Percentiles rank a stretch among this genome's conserved stretches.
These are phyloP conservation scores for Westerdykella aurantiaca DNA, from an alignment of 2,329 filamentous ascomycete species.

Conservation along the genomic window DNA sequence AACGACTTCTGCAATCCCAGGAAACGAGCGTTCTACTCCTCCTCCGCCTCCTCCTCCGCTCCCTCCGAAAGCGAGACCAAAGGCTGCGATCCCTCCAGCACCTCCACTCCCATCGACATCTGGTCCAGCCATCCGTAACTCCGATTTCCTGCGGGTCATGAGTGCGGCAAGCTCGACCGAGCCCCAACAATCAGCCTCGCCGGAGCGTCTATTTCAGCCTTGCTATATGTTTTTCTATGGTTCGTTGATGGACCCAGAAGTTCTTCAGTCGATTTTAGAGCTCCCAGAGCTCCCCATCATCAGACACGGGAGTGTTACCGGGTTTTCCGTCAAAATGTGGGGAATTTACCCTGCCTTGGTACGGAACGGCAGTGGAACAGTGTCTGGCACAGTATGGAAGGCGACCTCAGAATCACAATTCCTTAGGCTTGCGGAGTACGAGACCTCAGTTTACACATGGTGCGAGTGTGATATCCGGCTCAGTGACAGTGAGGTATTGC, in stretches of 20 bases:
- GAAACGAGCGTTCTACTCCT: too few relatives aligned
- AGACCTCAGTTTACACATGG: constrained; percentile 18
- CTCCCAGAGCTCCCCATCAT: constrained; percentile 18
- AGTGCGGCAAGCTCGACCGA: too few relatives aligned
- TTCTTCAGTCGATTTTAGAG: constrained; percentile 22
- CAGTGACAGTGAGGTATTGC: constrained; percentile 4
- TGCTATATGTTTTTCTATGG: constrained; percentile 32
- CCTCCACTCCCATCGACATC: too few relatives aligned
- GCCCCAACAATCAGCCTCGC: too few relatives aligned
- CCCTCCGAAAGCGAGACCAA: too few relatives aligned
- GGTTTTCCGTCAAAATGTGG: constrained; percentile 28
- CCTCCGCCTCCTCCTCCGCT: too few relatives aligned
- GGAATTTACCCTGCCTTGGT: constrained; percentile 28
- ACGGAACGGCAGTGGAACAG: constrained; percentile 3
- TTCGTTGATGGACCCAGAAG: constrained; percentile 27
- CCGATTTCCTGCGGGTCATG: too few relatives aligned
- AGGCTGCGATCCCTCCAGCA: too few relatives aligned
- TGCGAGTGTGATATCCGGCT: constrained; percentile 10
- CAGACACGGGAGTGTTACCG: constrained; percentile 16
- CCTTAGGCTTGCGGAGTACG: constrained; percentile 13
- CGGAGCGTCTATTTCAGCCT: constrained; percentile 11
- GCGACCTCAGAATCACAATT: constrained; percentile 12
- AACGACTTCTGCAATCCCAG: too few relatives aligned
- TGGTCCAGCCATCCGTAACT: too few relatives aligned
- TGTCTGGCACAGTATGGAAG: constrained; percentile 13